These are phyloP conservation scores for Tolypocladium paradoxum DNA, from an alignment of 2,329 filamentous ascomycete genomes.

Conservation along the genomic window DNA sequence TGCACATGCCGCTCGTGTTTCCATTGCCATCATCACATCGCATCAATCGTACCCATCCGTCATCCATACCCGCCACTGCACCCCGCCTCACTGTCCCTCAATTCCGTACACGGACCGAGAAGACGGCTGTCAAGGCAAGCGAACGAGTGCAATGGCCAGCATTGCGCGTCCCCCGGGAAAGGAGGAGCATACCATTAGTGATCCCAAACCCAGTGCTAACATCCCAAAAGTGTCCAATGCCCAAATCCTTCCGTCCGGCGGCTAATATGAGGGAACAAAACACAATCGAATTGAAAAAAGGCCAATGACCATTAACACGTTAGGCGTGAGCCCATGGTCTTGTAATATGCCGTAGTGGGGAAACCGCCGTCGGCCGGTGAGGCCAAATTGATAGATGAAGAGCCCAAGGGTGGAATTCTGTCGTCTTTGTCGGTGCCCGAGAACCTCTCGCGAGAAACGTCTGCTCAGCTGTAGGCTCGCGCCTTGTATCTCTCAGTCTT, in stretches of 20 bases:
- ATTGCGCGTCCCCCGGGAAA: not conserved
- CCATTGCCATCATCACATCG: not conserved
- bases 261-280: not conserved
- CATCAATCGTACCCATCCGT: not conserved
- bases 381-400: not conserved
- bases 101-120: not conserved
- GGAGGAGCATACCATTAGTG: not conserved
- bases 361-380: not conserved
- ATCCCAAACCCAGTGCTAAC: too few relatives aligned
- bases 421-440: too few relatives aligned
- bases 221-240: not conserved
- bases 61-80: not conserved
- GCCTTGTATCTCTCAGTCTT: not conserved
- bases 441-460: not conserved
- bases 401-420: not conserved
- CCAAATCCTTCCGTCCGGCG: constrained; percentile 1
- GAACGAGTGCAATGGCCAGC: not conserved
- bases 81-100: not conserved
- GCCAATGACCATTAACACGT: not conserved
- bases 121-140: not conserved
- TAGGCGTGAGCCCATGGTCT: not conserved
- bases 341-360: not conserved
- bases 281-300: not conserved
- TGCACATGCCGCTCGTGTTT: constrained; percentile 1
- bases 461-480: not conserved